These are phyloP conservation scores for Globisporangium spinosum DNA, from an alignment of 352 stramenopile species.

Conservation along the genomic window DNA sequence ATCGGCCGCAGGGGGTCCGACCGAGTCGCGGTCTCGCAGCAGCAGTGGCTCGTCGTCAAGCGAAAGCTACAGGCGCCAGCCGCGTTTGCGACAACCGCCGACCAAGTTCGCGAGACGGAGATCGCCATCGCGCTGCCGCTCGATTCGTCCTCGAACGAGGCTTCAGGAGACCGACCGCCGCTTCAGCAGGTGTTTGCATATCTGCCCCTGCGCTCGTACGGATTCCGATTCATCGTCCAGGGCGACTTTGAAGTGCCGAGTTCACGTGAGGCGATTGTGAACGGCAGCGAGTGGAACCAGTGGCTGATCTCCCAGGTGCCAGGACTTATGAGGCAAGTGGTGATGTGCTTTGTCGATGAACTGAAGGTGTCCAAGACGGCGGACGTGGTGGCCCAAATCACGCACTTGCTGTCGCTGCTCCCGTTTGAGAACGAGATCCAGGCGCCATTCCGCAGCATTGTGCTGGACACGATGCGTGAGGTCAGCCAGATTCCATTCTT, in stretches of 20 bases:
- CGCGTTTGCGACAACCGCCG: conserved; percentile 16
- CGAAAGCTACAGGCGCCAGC: conserved; percentile 26
- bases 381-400: conserved; percentile 22
- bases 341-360: conserved; percentile 21
- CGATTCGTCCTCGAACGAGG: neutral
- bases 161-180: conserved; percentile 28
- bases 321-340: conserved; percentile 33
- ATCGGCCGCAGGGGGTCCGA: conserved; percentile 15
- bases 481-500: conserved; percentile 54
- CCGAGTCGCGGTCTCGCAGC: conserved; percentile 22
- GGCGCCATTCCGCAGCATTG: conserved; percentile 56
- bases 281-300: conserved; percentile 86
- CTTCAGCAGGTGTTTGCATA: conserved; percentile 85
- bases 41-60: conserved; percentile 68
- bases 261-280: conserved; percentile 79
- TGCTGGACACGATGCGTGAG: conserved; percentile 56
- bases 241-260: conserved; percentile 85
- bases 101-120: conserved; percentile 32
- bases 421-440: conserved; percentile 73
- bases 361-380: neutral
- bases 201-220: conserved; percentile 74
- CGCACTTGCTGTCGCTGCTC: conserved; percentile 45
- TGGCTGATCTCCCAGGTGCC: conserved; percentile 79
- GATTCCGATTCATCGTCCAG: conserved; percentile 84
- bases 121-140: conserved; percentile 59